Evolutionary conservation across 179 eudicot species (phyloP).

Genomic region (Camellia oleifera): DNA sequence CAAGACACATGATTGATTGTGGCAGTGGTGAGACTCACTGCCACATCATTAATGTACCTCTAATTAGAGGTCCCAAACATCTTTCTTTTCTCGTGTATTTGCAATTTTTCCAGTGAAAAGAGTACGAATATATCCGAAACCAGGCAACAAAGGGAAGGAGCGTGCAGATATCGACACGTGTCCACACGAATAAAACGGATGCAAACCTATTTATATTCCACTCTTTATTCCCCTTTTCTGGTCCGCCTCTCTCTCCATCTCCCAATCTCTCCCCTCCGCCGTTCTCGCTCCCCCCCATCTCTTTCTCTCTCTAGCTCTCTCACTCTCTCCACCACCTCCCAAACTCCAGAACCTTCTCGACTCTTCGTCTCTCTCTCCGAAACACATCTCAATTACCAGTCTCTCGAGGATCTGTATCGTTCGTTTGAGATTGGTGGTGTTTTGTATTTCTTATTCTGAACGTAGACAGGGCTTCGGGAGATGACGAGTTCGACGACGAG

Average conservation of each 20-base stretch:
- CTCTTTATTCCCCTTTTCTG: constrained; percentile 28
- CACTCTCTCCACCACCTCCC: not conserved
- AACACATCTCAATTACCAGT: not conserved
- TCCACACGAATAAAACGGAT: constrained; percentile 45
- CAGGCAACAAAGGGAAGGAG: not conserved
- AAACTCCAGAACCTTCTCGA: constrained; percentile 3
- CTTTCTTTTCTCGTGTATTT: no score
- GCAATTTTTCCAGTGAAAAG: no score
- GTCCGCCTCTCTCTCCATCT: constrained; percentile 17
- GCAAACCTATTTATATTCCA: constrained; percentile 99
- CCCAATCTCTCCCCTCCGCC: constrained; percentile 13
- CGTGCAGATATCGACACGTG: constrained; percentile 40
- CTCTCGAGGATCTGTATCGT: not conserved
- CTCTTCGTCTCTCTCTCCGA: not conserved
- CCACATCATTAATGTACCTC: no score
- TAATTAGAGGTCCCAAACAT: no score
- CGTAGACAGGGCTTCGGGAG: constrained; percentile 1
- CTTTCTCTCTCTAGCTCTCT: not conserved
- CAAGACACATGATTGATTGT: no score
- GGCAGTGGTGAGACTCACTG: no score
- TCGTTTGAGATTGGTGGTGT: not conserved
- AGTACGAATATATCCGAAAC: not conserved
- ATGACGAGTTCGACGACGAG: constrained; percentile 74
- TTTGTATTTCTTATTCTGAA: not conserved
- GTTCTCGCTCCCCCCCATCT: constrained; percentile 16